Conservation (phyloP, 1,284 basidiomycete genomes). For the Trametes pubescens region DNA sequence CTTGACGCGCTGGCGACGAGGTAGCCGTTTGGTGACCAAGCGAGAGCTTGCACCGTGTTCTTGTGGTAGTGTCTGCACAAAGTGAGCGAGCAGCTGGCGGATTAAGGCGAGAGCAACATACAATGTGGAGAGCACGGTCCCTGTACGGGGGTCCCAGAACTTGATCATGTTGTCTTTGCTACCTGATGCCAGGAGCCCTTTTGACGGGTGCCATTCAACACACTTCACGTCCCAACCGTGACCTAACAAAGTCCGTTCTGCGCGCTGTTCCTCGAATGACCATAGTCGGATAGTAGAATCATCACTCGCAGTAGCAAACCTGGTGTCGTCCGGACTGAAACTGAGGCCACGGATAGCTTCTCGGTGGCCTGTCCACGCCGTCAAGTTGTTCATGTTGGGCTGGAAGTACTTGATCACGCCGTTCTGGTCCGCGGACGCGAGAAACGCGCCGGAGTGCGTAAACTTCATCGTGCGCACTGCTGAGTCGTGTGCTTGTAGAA, state of each 20-base stretch:
- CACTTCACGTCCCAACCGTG: slow-evolving; percentile 99
- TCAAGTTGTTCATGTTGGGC: slow-evolving; percentile 98
- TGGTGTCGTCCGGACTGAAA: slow-evolving; percentile 91
- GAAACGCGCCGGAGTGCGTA: slow-evolving; percentile 90
- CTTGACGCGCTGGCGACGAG: slow-evolving; percentile 93
- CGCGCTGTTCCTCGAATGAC: slow-evolving; percentile 91
- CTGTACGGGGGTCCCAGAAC: slow-evolving; percentile 97
- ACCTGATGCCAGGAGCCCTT: slow-evolving; percentile 93
- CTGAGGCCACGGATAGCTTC: slow-evolving; percentile 91
- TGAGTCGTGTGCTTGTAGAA: slow-evolving; percentile 96
- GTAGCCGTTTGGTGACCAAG: slow-evolving; percentile 95
- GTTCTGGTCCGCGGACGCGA: slow-evolving; percentile 92
- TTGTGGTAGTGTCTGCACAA: slow-evolving; percentile 90
- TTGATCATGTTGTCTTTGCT: slow-evolving; percentile 99
- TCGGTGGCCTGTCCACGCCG: slow-evolving; percentile 89
- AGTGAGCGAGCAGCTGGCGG: background rate
- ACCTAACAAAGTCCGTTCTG: slow-evolving; percentile 88
- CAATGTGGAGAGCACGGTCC: slow-evolving; percentile 88
- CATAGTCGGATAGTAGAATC: slow-evolving; percentile 95
- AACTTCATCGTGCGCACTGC: slow-evolving; percentile 92
- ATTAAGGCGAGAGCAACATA: slow-evolving; percentile 49
- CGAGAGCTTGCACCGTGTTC: slow-evolving; percentile 93
- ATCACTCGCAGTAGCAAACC: slow-evolving; percentile 95
- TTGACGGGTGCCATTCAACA: slow-evolving; percentile 98
- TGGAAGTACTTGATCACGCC: slow-evolving; percentile 99